These are phyloP conservation scores for Russula vinacea DNA, from an alignment of 768 basidiomycete genomes.

Conservation along the genomic window DNA sequence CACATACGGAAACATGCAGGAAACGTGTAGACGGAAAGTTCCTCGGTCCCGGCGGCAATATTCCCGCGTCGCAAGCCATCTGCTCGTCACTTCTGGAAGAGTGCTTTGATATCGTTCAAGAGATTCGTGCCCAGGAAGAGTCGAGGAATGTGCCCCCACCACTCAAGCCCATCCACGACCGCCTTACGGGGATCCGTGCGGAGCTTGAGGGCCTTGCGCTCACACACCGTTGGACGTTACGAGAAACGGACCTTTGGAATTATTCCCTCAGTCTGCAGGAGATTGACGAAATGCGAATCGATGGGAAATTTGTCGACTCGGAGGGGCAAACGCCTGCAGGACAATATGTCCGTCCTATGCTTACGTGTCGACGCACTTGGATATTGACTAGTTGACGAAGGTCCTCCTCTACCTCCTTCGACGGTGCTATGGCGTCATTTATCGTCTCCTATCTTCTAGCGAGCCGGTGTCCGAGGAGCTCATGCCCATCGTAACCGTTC, in stretches of 20 bases:
- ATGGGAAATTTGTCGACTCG: constrained; percentile 94
- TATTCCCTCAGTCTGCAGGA: constrained; percentile 92
- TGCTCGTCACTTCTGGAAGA: constrained; percentile 92
- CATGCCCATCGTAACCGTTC: constrained; percentile 78
- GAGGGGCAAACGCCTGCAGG: constrained; percentile 90
- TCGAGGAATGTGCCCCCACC: constrained; percentile 81
- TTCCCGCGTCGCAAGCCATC: constrained; percentile 88
- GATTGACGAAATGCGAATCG: constrained; percentile 95
- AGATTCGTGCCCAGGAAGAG: constrained; percentile 91
- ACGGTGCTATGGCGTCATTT: constrained; percentile 95
- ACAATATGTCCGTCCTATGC: constrained; percentile 72
- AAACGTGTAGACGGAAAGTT: constrained; percentile 97
- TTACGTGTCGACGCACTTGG: neutral
- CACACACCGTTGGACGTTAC: constrained; percentile 94
- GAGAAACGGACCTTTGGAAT: constrained; percentile 92
- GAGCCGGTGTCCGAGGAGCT: constrained; percentile 98
- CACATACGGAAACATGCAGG: constrained; percentile 39
- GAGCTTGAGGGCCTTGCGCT: constrained; percentile 90
- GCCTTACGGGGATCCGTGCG: constrained; percentile 76
- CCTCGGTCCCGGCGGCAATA: constrained; percentile 82
- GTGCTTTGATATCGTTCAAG: constrained; percentile 92
- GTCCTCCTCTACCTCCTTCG: constrained; percentile 89
- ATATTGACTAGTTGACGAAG: constrained; percentile 42
- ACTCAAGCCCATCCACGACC: constrained; percentile 90
- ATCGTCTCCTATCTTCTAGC: constrained; percentile 86